Conservation (phyloP, 768 basidiomycete species). For the Leccinum obscurum region DNA sequence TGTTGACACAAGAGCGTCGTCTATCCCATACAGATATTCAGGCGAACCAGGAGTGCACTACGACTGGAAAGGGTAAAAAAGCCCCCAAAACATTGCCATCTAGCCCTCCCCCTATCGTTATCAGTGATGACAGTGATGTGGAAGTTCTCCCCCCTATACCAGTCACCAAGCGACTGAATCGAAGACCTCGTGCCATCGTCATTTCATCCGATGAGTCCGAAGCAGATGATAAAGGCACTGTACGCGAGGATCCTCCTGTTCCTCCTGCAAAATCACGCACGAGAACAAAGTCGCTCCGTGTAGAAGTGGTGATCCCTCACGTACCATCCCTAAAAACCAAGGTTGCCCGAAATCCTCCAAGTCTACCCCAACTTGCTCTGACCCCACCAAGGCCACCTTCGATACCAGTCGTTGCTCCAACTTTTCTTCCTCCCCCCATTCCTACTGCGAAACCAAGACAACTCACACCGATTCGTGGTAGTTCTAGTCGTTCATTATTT, state of each 20-base stretch:
- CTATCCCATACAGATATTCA: constrained; percentile 48
- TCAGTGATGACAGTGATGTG: constrained; percentile 32
- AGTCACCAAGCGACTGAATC: constrained; percentile 13
- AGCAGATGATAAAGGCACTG: constrained; percentile 21
- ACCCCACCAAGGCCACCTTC: constrained; percentile 8
- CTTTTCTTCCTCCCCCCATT: constrained; percentile 10
- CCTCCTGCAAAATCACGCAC: constrained; percentile 13
- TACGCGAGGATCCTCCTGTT: constrained; percentile 6
- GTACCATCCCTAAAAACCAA: constrained; percentile 26
- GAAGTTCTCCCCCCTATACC: constrained; percentile 26
- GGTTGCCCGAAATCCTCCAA: constrained; percentile 16
- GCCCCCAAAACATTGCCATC: background rate
- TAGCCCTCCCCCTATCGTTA: constrained; percentile 18
- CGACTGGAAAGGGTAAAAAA: constrained; percentile 12
- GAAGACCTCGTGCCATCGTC: constrained; percentile 26
- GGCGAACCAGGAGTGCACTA: constrained; percentile 29
- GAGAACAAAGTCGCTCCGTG: constrained; percentile 22
- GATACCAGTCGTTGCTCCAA: constrained; percentile 1
- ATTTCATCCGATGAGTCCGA: constrained; percentile 54
- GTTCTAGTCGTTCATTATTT: constrained; percentile 35
- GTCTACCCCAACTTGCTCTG: background rate
- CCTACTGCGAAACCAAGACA: constrained; percentile 48
- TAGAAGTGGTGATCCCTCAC: constrained; percentile 47
- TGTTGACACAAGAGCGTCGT: constrained; percentile 60
- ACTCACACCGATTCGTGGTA: constrained; percentile 65